These are phyloP conservation scores for Leccinum rimulosum DNA, from an alignment of 768 basidiomycete species.

Conservation along the genomic window DNA sequence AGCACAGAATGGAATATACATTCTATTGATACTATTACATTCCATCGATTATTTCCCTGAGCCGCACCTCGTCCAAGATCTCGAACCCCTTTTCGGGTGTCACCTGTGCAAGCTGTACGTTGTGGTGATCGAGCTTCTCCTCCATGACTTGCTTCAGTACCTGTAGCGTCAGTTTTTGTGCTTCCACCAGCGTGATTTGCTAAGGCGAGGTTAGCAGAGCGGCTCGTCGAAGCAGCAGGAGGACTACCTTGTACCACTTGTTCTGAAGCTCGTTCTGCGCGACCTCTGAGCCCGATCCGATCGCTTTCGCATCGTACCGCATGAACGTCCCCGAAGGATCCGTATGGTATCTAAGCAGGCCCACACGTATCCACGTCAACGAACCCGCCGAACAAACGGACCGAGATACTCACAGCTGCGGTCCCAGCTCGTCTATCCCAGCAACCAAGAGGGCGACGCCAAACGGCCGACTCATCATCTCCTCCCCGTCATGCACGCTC, in stretches of 20 bases:
- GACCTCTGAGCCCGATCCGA: slow-evolving; percentile 96
- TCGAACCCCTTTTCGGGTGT: slow-evolving; percentile 81
- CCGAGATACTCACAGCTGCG: slow-evolving; percentile 75
- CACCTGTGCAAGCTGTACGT: slow-evolving; percentile 98
- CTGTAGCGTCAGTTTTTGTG: slow-evolving; percentile 79
- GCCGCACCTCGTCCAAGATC: slow-evolving; percentile 75
- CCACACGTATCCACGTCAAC: slow-evolving; percentile 2
- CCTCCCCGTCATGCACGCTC: slow-evolving; percentile 98
- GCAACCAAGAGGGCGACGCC: slow-evolving; percentile 97
- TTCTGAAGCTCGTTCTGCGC: slow-evolving; percentile 97
- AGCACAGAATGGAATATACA: slow-evolving; percentile 14
- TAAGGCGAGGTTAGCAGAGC: slow-evolving; percentile 33
- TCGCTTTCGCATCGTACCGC: slow-evolving; percentile 96
- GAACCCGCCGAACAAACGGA: too few relatives aligned
- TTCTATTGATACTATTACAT: slow-evolving; percentile 49
- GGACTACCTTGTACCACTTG: slow-evolving; percentile 87
- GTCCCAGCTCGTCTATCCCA: slow-evolving; percentile 94
- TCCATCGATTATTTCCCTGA: slow-evolving; percentile 83
- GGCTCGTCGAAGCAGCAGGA: background rate
- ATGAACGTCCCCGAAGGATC: slow-evolving; percentile 98
- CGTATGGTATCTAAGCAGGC: slow-evolving; percentile 79
- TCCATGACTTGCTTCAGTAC: slow-evolving; percentile 99
- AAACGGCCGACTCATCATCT: slow-evolving; percentile 99
- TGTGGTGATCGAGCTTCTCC: slow-evolving; percentile 98
- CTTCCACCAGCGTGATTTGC: slow-evolving; percentile 91